Evolutionary conservation across 495 filamentous ascomycete species (phyloP), one percentile per base, ranked within the genome.

Genomic region (Rusavskia elegans): DNA sequence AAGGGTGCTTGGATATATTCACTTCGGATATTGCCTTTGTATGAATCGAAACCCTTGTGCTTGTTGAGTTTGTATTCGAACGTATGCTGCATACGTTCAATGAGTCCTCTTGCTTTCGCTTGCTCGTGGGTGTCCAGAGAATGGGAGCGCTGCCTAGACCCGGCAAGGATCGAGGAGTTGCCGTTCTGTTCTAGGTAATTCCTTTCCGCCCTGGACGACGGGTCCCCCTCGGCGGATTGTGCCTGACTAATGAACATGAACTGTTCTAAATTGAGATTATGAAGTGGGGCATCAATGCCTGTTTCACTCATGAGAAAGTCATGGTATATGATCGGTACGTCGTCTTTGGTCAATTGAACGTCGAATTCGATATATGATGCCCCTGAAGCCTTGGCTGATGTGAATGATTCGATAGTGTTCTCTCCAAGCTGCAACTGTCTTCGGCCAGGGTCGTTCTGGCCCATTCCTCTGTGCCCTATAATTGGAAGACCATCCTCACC

Each of bases 171-270:
- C 20, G 14, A 2, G 20, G 40, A 17, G 27, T 50, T 42, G 23
- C 55, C 64, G 14, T 58, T 61, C 79, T 74, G 52, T 71, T 70
- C 67, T 87, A 85, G 58, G 85, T 80, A 57, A 86, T 81, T 64
- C 85, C 77, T 19, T 85, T 52, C 38, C 3, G 50, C 68, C 1
- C 83, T 86, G 1, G 84, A 81, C 61, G 87, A 86, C 0, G 82
- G 81, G 0, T 53, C 45, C 7, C 7, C 16, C 19, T 11, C 9
- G 25, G 53, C 45, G 8, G 51, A 56, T 44, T 69, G 59, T 44
- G 54, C 54, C 37, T 59, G 50, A 53, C 55, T 60, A 21, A 57
- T 56, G 51, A 62, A 53, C 59, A 64, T 62, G 48, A 64, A 61
- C 58, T 71, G 70, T 20, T 69, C 63, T 17, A 67, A 54, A 17